Conservation (phyloP, 805 yeast genomes). For the Kodamaea jinghongensis region DNA sequence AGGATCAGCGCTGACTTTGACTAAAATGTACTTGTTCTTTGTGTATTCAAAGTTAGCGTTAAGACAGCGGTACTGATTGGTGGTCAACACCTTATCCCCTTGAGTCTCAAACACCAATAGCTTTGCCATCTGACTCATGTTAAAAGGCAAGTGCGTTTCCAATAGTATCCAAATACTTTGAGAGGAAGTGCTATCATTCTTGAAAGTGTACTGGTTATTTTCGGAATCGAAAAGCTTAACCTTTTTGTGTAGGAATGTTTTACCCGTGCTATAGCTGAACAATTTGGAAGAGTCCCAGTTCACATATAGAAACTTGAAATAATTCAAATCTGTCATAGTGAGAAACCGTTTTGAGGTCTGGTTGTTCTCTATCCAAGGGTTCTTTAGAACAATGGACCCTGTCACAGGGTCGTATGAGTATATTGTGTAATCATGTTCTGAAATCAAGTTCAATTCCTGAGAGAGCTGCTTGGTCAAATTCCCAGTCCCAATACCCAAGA, state of each 20-base stretch:
- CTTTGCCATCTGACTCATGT: slow-evolving; percentile 11
- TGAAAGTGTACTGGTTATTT: slow-evolving; percentile 23
- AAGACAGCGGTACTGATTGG: slow-evolving; percentile 21
- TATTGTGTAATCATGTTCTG: slow-evolving; percentile 72
- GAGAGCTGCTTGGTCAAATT: slow-evolving; percentile 32
- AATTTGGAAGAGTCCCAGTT: slow-evolving; percentile 55
- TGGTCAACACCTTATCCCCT: slow-evolving; percentile 30
- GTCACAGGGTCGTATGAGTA: slow-evolving; percentile 8
- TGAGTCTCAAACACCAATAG: slow-evolving; percentile 22
- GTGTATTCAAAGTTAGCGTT: slow-evolving; percentile 24
- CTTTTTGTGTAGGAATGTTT: slow-evolving; percentile 37
- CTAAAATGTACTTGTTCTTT: slow-evolving; percentile 36
- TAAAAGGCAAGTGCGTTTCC: slow-evolving; percentile 43
- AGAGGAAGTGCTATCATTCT: background rate
- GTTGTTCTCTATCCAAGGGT: slow-evolving; percentile 35
- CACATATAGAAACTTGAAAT: slow-evolving; percentile 54
- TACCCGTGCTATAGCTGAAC: slow-evolving; percentile 17
- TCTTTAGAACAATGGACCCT: slow-evolving; percentile 29
- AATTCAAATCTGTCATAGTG: slow-evolving; percentile 20
- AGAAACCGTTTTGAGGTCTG: slow-evolving; percentile 18
- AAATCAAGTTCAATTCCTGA: slow-evolving; percentile 37
- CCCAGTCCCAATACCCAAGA: slow-evolving; percentile 72
- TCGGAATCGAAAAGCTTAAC: slow-evolving; percentile 28
- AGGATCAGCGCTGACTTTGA: slow-evolving; percentile 29
- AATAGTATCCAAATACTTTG: slow-evolving; percentile 44